Conservation (phyloP, 352 stramenopile species). For the Globisporangium megalacanthum region DNA sequence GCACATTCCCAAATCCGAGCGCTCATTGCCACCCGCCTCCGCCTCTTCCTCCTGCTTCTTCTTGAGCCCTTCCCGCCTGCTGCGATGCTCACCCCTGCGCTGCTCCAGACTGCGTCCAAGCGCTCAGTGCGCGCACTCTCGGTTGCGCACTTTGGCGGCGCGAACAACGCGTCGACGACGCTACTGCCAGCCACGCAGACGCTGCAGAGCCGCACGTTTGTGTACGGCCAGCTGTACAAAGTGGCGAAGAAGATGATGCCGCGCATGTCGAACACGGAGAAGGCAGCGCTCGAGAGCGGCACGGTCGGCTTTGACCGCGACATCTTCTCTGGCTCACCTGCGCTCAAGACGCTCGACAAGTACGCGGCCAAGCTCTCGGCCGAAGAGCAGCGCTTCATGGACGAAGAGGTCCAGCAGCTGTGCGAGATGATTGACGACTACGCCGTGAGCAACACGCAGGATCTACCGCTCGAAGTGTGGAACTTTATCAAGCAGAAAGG, state of each 20-base stretch:
- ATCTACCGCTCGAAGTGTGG: slow-evolving; percentile 91
- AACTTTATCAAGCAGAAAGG: slow-evolving; percentile 95
- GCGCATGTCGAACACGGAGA: slow-evolving; percentile 94
- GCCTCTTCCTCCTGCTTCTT: neutral
- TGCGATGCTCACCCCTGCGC: slow-evolving; percentile 30
- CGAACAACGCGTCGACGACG: slow-evolving; percentile 6
- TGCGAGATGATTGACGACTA: slow-evolving; percentile 97
- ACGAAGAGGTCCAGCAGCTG: slow-evolving; percentile 94
- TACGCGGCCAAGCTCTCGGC: slow-evolving; percentile 90
- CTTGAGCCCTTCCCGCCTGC: neutral
- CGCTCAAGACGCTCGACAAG: slow-evolving; percentile 90
- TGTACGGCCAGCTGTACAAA: slow-evolving; percentile 91
- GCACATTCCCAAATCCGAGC: neutral
- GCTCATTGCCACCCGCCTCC: neutral
- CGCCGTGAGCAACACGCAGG: slow-evolving; percentile 86
- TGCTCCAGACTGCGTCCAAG: slow-evolving; percentile 39
- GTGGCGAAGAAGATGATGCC: slow-evolving; percentile 94
- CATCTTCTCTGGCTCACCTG: slow-evolving; percentile 94
- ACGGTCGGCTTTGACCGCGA: slow-evolving; percentile 97
- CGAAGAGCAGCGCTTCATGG: slow-evolving; percentile 94
- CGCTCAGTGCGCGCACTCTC: slow-evolving; percentile 18
- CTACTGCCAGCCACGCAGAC: slow-evolving; percentile 45
- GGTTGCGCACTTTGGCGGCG: neutral
- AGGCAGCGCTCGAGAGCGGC: slow-evolving; percentile 92
- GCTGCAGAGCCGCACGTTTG: slow-evolving; percentile 58